These are phyloP conservation scores for Picocystis sp. DNA, from an alignment of 163 green algal species.

Conservation along the genomic window DNA sequence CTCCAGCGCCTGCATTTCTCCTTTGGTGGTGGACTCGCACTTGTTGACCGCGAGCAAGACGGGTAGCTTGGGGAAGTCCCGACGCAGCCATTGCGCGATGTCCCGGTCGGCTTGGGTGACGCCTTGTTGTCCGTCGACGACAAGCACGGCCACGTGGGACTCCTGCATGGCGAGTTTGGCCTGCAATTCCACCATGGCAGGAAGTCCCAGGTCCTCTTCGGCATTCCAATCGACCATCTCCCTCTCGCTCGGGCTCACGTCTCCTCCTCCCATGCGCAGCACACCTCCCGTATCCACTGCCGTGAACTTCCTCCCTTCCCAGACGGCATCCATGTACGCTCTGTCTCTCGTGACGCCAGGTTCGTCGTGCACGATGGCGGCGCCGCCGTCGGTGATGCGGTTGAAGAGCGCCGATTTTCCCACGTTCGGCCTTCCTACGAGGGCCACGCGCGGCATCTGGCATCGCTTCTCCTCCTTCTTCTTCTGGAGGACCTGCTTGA, in stretches of 20 bases:
- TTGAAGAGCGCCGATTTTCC: conserved; percentile 92
- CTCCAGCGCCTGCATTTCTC: conserved; percentile 55
- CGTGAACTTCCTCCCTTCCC: conserved; percentile 71
- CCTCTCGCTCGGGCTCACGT: conserved; percentile 3
- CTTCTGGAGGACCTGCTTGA: neutral
- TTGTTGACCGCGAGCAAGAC: conserved; percentile 91
- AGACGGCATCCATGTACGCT: conserved; percentile 75
- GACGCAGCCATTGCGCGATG: conserved; percentile 72
- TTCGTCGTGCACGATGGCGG: conserved; percentile 91
- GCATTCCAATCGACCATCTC: conserved; percentile 10
- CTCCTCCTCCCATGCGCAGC: conserved; percentile 6
- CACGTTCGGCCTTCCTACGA: conserved; percentile 58
- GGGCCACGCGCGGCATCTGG: conserved; percentile 28
- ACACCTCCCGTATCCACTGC: conserved; percentile 78
- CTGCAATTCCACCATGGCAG: conserved; percentile 36
- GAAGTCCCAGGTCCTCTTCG: conserved; percentile 8
- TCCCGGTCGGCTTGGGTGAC: conserved; percentile 68
- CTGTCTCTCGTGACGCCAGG: conserved; percentile 83
- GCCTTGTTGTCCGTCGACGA: conserved; percentile 75
- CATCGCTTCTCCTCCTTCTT: neutral
- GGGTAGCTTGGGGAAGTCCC: conserved; percentile 48
- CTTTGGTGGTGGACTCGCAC: conserved; percentile 66
- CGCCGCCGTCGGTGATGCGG: conserved; percentile 50
- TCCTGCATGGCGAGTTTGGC: conserved; percentile 71
- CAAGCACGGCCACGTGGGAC: conserved; percentile 62